Conservation (phyloP, 768 basidiomycete species). For the Boletus fagicola region DNA sequence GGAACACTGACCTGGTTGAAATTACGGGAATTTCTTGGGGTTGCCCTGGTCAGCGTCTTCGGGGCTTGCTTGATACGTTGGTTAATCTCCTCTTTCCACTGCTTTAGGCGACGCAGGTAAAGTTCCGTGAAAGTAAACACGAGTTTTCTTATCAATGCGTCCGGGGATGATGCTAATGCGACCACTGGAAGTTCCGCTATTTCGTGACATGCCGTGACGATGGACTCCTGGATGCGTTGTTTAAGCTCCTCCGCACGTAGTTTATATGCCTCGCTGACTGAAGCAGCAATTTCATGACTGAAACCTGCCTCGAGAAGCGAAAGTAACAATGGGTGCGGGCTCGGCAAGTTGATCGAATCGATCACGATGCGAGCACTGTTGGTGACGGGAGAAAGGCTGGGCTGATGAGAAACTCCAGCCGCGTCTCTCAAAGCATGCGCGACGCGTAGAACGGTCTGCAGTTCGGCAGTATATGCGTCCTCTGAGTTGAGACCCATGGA, state of each 20-base stretch:
- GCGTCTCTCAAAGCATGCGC: too few relatives aligned
- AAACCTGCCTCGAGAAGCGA: background rate
- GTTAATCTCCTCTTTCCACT: conserved; percentile 1
- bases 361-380: background rate
- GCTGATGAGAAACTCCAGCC: too few relatives aligned
- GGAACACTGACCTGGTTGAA: conserved; percentile 2
- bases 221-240: background rate
- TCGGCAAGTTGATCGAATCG: background rate
- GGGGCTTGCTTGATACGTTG: background rate
- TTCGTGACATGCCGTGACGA: background rate
- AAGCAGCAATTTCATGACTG: background rate
- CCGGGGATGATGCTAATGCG: rapidly evolving
- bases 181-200: background rate
- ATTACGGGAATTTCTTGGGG: background rate
- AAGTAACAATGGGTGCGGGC: background rate
- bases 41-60: rapidly evolving
- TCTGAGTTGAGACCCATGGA: too few relatives aligned
- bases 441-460: too few relatives aligned
- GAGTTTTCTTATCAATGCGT: background rate
- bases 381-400: too few relatives aligned
- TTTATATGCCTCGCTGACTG: background rate
- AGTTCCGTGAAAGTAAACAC: background rate
- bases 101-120: background rate
- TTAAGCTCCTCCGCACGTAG: background rate
- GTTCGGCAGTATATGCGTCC: too few relatives aligned